Evolutionary conservation across 441 rosid species (phyloP).

Genomic region (Eugenia klotzschiana): DNA sequence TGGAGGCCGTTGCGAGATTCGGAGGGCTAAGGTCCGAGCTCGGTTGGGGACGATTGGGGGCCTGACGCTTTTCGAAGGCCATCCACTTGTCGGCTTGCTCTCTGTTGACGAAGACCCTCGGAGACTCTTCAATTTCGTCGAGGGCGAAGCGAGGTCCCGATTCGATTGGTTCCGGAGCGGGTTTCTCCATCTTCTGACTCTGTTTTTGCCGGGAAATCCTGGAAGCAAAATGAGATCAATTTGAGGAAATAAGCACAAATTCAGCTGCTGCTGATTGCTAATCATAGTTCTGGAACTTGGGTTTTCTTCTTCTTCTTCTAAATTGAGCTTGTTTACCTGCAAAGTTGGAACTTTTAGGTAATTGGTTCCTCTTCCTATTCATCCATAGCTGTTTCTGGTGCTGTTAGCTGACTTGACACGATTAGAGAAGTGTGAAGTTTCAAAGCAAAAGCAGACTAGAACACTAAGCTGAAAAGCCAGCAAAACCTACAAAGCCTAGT

Average conservation of each 20-base stretch:
- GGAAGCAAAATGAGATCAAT: neutral
- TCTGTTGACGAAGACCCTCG: conserved; percentile 3
- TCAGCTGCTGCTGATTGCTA: neutral
- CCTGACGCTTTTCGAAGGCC: conserved; percentile 37
- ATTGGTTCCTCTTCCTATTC: neutral
- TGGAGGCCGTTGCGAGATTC: neutral
- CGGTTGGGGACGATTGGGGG: neutral
- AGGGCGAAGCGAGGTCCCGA: neutral
- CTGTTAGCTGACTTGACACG: neutral
- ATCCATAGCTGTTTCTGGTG: neutral
- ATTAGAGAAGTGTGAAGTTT: neutral
- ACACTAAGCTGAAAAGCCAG: neutral
- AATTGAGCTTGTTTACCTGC: neutral
- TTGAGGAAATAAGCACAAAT: neutral
- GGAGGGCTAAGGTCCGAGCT: neutral
- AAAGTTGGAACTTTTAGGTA: neutral
- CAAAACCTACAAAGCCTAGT: neutral
- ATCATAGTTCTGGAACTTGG: neutral
- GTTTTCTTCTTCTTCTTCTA: neutral
- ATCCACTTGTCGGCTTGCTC: conserved; percentile 47
- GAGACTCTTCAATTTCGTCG: neutral
- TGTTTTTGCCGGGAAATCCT: neutral
- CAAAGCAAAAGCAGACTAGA: neutral
- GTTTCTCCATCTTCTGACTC: neutral
- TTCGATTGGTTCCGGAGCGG: neutral